Conservation (phyloP, 1,284 basidiomycete species). For the Austroboletus olivaceoglutinosus region DNA sequence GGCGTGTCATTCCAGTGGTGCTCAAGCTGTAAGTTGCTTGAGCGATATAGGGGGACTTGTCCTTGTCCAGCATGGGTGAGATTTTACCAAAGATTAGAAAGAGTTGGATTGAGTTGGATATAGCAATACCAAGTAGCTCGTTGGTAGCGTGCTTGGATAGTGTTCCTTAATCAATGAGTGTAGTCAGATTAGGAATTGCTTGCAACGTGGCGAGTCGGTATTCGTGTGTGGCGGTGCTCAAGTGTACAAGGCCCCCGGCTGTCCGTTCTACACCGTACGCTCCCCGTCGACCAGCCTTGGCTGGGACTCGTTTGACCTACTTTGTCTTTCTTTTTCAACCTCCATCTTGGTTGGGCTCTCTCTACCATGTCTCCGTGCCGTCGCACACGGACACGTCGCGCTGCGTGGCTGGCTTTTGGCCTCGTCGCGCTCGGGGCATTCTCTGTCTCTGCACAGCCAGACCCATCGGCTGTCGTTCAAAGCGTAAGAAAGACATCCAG, state of each 20-base stretch:
- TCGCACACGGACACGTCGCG: constrained; percentile 44
- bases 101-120: no score
- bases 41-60: no score
- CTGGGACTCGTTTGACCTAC: no score
- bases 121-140: no score
- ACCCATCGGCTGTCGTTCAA: constrained; percentile 22
- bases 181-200: no score
- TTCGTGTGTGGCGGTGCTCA: background rate
- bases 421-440: constrained; percentile 48
- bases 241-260: background rate
- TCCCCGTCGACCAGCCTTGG: background rate
- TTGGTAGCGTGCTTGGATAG: no score
- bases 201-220: background rate
- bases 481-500: constrained; percentile 15
- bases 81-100: no score
- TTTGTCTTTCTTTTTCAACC: no score
- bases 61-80: no score
- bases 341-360: background rate
- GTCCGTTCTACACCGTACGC: no score
- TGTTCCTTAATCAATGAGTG: no score
- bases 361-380: constrained; percentile 19
- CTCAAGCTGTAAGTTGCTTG: background rate
- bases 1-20: constrained; percentile 5
- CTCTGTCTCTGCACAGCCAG: constrained; percentile 37
- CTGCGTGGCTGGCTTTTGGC: constrained; percentile 59